Evolutionary conservation across 371 early-diverging fungal genomes (phyloP).

Genomic region (Lichtheimia ramosa): DNA sequence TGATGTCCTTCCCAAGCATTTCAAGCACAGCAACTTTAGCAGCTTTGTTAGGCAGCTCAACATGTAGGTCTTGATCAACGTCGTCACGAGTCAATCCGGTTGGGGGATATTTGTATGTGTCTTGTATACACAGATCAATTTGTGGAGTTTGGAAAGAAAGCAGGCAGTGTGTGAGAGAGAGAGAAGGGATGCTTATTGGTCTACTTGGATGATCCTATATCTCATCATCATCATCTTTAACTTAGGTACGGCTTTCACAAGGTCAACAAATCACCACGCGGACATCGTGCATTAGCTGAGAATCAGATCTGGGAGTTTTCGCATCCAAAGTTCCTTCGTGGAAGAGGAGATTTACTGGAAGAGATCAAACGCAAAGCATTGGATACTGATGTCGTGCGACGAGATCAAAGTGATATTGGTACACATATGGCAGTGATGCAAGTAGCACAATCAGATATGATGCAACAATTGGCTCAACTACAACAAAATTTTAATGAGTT

Average conservation of each 20-base stretch:
- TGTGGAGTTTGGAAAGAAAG: not conserved
- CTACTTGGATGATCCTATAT: too few species aligned
- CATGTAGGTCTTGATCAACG: constrained; percentile 45
- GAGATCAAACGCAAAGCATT: constrained; percentile 79
- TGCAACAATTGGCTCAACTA: constrained; percentile 61
- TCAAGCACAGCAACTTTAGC: constrained; percentile 81
- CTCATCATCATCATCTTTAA: too few species aligned
- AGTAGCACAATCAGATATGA: constrained; percentile 63
- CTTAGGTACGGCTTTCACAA: constrained; percentile 65
- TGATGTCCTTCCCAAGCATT: constrained; percentile 71
- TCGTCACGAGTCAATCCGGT: too few species aligned
- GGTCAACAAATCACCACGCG: constrained; percentile 76
- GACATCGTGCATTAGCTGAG: constrained; percentile 70
- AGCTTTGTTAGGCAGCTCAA: constrained; percentile 87
- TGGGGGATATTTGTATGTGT: too few species aligned
- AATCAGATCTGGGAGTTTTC: constrained; percentile 88
- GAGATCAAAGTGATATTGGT: constrained; percentile 66
- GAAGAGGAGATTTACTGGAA: constrained; percentile 70
- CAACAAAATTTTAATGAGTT: constrained; percentile 64
- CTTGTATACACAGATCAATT: not conserved
- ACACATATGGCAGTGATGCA: constrained; percentile 68
- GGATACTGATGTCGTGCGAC: constrained; percentile 69
- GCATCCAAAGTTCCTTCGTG: constrained; percentile 75
- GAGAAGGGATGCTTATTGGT: too few species aligned
- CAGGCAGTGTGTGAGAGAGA: not conserved